These are phyloP conservation scores for Trametes sanguinea DNA, from an alignment of 768 basidiomycete genomes.

Conservation along the genomic window DNA sequence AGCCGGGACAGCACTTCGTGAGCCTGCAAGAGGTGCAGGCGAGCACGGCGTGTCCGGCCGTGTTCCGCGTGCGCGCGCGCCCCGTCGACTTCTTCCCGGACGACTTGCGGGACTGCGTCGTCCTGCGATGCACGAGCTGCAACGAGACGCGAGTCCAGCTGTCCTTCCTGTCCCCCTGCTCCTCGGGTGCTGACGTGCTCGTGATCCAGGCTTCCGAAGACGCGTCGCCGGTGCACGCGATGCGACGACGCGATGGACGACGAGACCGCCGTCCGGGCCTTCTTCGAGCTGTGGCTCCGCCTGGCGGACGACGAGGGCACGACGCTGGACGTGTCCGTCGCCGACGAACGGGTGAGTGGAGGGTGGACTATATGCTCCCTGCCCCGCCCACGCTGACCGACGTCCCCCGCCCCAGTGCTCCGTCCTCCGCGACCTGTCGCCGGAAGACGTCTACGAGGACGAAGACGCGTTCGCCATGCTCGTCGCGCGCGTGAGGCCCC, in stretches of 20 bases:
- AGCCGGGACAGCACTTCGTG: neutral
- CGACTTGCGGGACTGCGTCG: conserved; percentile 47
- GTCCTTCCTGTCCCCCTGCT: neutral
- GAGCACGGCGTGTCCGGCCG: conserved; percentile 29
- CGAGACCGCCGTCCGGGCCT: conserved; percentile 37
- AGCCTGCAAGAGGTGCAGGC: conserved; percentile 13
- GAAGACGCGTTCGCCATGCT: conserved; percentile 40
- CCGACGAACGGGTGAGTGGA: conserved; percentile 45
- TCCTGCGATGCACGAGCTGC: conserved; percentile 56
- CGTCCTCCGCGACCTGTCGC: conserved; percentile 47
- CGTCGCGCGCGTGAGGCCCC: conserved; percentile 41
- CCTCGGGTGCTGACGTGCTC: neutral
- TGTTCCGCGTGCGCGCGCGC: conserved; percentile 49
- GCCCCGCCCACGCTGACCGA: conserved; percentile 12
- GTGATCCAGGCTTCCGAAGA: conserved; percentile 44
- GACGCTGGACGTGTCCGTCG: conserved; percentile 49
- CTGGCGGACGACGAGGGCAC: conserved; percentile 52
- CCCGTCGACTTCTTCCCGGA: conserved; percentile 59
- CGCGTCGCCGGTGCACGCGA: conserved; percentile 43
- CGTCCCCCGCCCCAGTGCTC: conserved; percentile 13
- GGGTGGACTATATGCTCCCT: neutral
- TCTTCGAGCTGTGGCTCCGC: conserved; percentile 51
- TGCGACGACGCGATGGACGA: conserved; percentile 56
- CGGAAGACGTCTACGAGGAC: conserved; percentile 47
- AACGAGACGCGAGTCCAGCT: conserved; percentile 44